These are phyloP conservation scores for Lagenaria siceraria DNA, from an alignment of 306 rosid species.

Conservation along the genomic window DNA sequence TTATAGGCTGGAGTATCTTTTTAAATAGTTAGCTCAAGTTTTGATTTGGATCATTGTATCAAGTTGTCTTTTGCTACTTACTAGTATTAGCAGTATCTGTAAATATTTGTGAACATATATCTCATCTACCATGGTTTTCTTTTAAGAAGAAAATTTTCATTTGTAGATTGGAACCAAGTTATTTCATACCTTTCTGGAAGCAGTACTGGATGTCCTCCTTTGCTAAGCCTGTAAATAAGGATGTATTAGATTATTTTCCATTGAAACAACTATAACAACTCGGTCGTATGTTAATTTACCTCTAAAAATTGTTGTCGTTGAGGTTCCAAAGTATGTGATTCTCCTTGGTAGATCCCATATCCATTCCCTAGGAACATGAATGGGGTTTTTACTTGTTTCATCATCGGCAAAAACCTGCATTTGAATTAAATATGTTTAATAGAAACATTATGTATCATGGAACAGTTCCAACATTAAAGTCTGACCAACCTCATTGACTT, in stretches of 20 bases:
- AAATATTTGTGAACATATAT: not conserved
- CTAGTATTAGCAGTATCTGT: not conserved
- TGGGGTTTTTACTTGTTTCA: slow-evolving; percentile 36
- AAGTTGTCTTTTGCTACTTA: no score
- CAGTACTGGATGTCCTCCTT: not conserved
- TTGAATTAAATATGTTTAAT: not conserved
- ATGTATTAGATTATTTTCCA: not conserved
- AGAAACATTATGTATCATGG: not conserved
- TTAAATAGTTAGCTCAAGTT: not conserved
- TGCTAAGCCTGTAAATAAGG: slow-evolving; percentile 18
- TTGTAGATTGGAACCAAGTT: not conserved
- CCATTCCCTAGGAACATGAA: slow-evolving; percentile 34
- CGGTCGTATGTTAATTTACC: slow-evolving; percentile 18
- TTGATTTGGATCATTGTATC: no score
- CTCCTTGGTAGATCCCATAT: slow-evolving; percentile 23
- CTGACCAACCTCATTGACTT: slow-evolving; percentile 52
- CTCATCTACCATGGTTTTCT: not conserved
- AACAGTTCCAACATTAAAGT: not conserved
- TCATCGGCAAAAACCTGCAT: slow-evolving; percentile 41
- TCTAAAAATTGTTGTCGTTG: slow-evolving; percentile 23
- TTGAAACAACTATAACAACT: not conserved
- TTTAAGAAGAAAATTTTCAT: not conserved
- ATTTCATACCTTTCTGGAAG: slow-evolving; percentile 33
- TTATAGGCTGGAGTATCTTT: not conserved
- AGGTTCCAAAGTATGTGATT: slow-evolving; percentile 38